A percentile compares a stretch with the other conserved stretches of the same genome.
These are phyloP conservation scores for Blastobotrys persicus DNA, from an alignment of 1,139 yeast species.

Conservation along the genomic window DNA sequence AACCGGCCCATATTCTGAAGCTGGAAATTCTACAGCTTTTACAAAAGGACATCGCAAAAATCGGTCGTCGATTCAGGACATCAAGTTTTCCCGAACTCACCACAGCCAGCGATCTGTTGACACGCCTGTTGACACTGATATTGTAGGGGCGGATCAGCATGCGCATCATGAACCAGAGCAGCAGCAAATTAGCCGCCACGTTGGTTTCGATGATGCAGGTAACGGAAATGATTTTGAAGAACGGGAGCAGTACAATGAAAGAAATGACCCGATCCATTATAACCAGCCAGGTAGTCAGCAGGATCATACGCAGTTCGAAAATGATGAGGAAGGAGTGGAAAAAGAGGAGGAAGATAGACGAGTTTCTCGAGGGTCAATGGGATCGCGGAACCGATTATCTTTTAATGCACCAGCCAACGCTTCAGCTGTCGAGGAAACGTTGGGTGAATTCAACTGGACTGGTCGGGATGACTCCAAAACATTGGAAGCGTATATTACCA, in stretches of 20 bases:
- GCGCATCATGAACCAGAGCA: background rate
- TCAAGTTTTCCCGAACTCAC: conserved; percentile 16
- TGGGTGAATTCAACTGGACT: conserved; percentile 75
- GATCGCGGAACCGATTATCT: conserved; percentile 14
- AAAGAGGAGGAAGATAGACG: background rate
- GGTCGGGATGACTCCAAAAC: conserved; percentile 59
- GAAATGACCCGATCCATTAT: no score
- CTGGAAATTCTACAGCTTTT: conserved; percentile 3
- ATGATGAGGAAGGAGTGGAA: background rate
- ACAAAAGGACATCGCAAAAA: conserved; percentile 17
- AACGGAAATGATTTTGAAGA: background rate
- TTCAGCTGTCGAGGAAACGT: conserved; percentile 54
- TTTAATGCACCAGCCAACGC: conserved; percentile 25
- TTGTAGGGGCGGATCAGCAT: no score
- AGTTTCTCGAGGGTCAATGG: conserved; percentile 13
- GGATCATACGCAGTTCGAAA: no score
- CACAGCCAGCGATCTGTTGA: conserved; percentile 8
- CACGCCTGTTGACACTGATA: background rate
- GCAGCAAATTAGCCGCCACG: conserved; percentile 7
- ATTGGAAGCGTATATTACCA: conserved; percentile 54
- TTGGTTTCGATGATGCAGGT: background rate
- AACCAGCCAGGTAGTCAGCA: no score
- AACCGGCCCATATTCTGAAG: background rate
- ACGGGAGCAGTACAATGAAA: background rate
- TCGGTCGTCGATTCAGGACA: conserved; percentile 20